A percentile compares a stretch with the other conserved stretches of the same genome.
Evolutionary conservation across 495 filamentous ascomycete genomes (phyloP).

Genomic region (Penicillium desertorum): DNA sequence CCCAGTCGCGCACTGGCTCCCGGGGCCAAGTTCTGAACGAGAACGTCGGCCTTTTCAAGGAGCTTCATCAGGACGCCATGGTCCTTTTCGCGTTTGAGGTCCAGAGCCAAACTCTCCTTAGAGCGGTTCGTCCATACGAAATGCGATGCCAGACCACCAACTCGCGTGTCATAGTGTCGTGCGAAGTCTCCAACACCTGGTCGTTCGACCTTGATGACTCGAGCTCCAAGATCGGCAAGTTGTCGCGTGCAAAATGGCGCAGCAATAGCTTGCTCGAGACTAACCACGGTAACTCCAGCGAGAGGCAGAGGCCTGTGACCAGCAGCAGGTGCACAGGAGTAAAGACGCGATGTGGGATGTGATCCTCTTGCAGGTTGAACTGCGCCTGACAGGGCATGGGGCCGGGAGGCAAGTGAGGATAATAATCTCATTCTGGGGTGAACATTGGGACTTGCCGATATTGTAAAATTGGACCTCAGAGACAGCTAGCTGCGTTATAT

Average conservation of each 20-base stretch:
- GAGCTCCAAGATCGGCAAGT: constrained; percentile 51
- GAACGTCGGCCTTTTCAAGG: constrained; percentile 46
- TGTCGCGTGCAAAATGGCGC: constrained; percentile 55
- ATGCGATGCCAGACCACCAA: constrained; percentile 49
- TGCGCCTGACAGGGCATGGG: not conserved
- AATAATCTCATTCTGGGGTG: not conserved
- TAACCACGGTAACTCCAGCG: constrained; percentile 50
- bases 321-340: constrained; percentile 14
- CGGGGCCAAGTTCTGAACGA: constrained; percentile 54
- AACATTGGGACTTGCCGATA: not conserved
- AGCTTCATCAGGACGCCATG: constrained; percentile 45
- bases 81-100: constrained; percentile 45
- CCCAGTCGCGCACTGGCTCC: constrained; percentile 50
- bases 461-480: not conserved
- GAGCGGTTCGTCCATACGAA: constrained; percentile 56
- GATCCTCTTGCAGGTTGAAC: not conserved
- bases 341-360: constrained; percentile 3
- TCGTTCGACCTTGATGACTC: constrained; percentile 55
- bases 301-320: constrained; percentile 34
- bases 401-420: not conserved
- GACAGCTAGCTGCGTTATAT: not conserved
- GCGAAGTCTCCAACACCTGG: constrained; percentile 52
- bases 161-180: constrained; percentile 48
- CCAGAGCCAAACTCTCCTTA: constrained; percentile 51
- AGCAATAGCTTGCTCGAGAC: constrained; percentile 53